Evolutionary conservation across 2,329 filamentous ascomycete species (phyloP), one percentile per base, ranked within the genome.

Genomic region (Juglanconis juglandina): DNA sequence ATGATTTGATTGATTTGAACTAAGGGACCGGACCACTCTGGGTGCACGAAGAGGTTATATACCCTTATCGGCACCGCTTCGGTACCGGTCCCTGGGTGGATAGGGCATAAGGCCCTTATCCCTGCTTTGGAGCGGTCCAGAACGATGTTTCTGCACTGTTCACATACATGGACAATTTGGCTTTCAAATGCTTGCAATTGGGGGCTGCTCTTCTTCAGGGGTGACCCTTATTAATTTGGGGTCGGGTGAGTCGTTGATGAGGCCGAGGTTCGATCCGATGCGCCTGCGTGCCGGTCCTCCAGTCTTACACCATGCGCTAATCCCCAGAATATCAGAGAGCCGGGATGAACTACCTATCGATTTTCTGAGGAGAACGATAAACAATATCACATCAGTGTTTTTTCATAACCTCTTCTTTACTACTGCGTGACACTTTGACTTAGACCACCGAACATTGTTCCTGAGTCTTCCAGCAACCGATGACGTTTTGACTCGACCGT

Each of bases 231-330:
- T 39, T 11, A 8, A 3, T 11, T 39, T 39, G 7, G 35, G 35
- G 35, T 39, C 35, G 35, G 35, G 35, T 39, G 35, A 39, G 35
- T 39, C 35, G 35, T 11, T 39, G 35, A 39, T 39, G 35, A 39
- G 35, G 53, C 60, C 60, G 57, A 60, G 57, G 57, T 48, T 59
- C 53, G 56, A 41, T 48, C 44, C 35, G 44, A 48, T 30, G 39
- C 39, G 35, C 24, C 46, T 54, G 30, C 24, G 39, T 34, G 52
- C 44, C 50, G 50, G 48, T 44, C 46, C 58, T 50, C 49, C 61
- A 55, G 33, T 5, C 53, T 47, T 60, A 60, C 51, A 57, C 34
- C 50, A 58, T 53, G 53, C 50, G 58, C 61, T 54, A 44, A 52
- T 32, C 56, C 30, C 46, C 52, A 62, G 53, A 53, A 56, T 53